Evolutionary conservation across 2,329 filamentous ascomycete genomes (phyloP).

Genomic region (Aspergillus bombycis): DNA sequence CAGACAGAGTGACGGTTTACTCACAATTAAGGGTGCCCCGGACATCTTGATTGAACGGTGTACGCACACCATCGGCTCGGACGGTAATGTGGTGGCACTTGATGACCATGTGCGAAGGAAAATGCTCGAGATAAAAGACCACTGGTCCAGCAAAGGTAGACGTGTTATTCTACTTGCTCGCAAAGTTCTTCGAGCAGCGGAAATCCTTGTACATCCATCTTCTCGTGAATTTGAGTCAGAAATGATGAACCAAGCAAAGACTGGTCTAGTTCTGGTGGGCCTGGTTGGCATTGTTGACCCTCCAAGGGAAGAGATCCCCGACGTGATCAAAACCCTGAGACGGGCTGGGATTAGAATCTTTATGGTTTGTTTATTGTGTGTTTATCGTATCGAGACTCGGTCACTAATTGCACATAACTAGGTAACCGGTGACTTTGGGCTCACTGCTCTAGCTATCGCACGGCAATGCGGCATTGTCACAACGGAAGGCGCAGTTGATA

Average conservation of each 20-base stretch:
- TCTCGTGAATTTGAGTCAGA: slow-evolving; percentile 60
- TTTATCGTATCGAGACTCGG: background rate
- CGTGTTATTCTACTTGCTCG: slow-evolving; percentile 69
- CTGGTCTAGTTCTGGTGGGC: slow-evolving; percentile 57
- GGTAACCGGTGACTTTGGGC: slow-evolving; percentile 76
- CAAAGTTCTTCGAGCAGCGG: slow-evolving; percentile 54
- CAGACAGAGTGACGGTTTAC: slow-evolving; percentile 34
- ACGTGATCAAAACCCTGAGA: slow-evolving; percentile 64
- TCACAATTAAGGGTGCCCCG: slow-evolving; percentile 80
- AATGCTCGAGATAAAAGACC: slow-evolving; percentile 58
- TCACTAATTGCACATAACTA: slow-evolving; percentile 21
- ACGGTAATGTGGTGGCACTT: slow-evolving; percentile 59
- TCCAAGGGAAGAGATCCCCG: slow-evolving; percentile 62
- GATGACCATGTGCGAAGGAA: slow-evolving; percentile 55
- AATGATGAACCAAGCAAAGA: slow-evolving; percentile 56
- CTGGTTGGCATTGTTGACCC: slow-evolving; percentile 64
- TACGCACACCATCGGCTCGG: slow-evolving; percentile 57
- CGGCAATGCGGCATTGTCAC: slow-evolving; percentile 70
- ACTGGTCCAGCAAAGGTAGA: slow-evolving; percentile 70
- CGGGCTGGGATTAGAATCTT: slow-evolving; percentile 74
- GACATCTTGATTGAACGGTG: slow-evolving; percentile 72
- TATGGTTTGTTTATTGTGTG: slow-evolving; percentile 59
- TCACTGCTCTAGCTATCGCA: slow-evolving; percentile 75
- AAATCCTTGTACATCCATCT: slow-evolving; percentile 45
- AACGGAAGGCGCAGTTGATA: slow-evolving; percentile 54